Evolutionary conservation across 108 stramenopile genomes (phyloP).

Genomic region (Cyclotella atomus): DNA sequence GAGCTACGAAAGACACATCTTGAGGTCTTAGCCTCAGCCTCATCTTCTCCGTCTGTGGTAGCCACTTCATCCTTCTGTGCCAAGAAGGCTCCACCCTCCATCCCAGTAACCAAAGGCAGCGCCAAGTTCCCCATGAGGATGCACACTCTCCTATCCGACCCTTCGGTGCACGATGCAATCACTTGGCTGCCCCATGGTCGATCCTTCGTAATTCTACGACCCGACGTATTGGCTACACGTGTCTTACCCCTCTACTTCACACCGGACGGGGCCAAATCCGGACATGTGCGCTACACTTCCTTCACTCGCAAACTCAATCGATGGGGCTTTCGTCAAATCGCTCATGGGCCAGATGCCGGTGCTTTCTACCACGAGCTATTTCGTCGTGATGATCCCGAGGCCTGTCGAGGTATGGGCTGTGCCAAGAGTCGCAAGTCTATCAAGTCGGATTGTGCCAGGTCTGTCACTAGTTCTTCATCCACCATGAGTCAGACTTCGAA

Average conservation of each 20-base stretch:
- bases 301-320: slow-evolving; percentile 84
- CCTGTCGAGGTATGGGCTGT: slow-evolving; percentile 77
- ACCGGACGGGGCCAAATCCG: slow-evolving; percentile 44
- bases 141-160: slow-evolving; percentile 66
- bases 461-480: slow-evolving; percentile 35
- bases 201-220: slow-evolving; percentile 79
- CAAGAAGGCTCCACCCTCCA: background rate
- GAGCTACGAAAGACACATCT: background rate
- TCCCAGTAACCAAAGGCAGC: slow-evolving; percentile 3
- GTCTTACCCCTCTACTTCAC: slow-evolving; percentile 79
- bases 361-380: slow-evolving; percentile 84
- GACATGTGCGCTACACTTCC: slow-evolving; percentile 64
- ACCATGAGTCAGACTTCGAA: slow-evolving; percentile 29
- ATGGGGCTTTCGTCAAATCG: slow-evolving; percentile 88
- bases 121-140: slow-evolving; percentile 81
- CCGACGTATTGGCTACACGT: slow-evolving; percentile 71
- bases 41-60: background rate
- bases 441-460: slow-evolving; percentile 16
- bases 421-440: slow-evolving; percentile 62
- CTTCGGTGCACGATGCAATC: slow-evolving; percentile 60
- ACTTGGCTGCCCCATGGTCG: slow-evolving; percentile 84
- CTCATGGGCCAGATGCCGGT: slow-evolving; percentile 79
- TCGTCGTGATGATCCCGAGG: slow-evolving; percentile 62
- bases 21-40: background rate
- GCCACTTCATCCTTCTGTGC: background rate